phyloP scores from a whole-genome alignment of 1,284 basidiomycete genomes.

The Melampsora medusae region DNA sequence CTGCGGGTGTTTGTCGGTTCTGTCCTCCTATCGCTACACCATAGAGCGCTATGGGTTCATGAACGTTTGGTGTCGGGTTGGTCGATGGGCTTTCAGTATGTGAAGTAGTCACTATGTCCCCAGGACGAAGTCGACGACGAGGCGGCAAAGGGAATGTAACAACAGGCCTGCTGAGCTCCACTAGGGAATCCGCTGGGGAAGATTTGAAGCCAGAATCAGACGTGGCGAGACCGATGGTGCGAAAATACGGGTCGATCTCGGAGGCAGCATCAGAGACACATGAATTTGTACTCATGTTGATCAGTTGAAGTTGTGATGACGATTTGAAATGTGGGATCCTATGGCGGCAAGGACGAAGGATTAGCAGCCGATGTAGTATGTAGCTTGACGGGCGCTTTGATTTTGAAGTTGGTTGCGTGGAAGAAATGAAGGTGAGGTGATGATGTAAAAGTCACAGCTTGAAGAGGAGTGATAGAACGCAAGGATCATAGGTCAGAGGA shows the following conservation, averaged over 20 bases:
- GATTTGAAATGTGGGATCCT: too few species aligned
- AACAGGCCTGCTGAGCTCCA: background rate
- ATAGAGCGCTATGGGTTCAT: conserved; percentile 3
- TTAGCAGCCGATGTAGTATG: too few species aligned
- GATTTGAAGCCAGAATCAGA: background rate
- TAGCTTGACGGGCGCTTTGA: too few species aligned
- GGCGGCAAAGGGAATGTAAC: background rate
- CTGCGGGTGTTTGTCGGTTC: background rate
- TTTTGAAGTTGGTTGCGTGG: too few species aligned
- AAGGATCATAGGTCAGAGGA: too few species aligned
- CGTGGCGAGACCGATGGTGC: background rate
- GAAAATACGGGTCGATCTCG: conserved; percentile 2
- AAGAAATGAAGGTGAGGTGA: too few species aligned
- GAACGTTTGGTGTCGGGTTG: background rate
- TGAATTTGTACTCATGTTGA: background rate
- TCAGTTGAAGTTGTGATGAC: too few species aligned
- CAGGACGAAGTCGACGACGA: conserved; percentile 3
- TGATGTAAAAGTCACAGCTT: too few species aligned
- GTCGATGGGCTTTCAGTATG: background rate
- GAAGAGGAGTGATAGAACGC: too few species aligned
- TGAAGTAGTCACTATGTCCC: background rate
- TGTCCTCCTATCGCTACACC: conserved; percentile 3
- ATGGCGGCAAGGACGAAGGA: too few species aligned
- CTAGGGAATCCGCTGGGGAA: background rate
- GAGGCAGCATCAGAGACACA: background rate